A percentile compares a stretch with the other conserved stretches of the same genome.
Conservation (phyloP, 257 asterid species). For the Linaria vulgaris region DNA sequence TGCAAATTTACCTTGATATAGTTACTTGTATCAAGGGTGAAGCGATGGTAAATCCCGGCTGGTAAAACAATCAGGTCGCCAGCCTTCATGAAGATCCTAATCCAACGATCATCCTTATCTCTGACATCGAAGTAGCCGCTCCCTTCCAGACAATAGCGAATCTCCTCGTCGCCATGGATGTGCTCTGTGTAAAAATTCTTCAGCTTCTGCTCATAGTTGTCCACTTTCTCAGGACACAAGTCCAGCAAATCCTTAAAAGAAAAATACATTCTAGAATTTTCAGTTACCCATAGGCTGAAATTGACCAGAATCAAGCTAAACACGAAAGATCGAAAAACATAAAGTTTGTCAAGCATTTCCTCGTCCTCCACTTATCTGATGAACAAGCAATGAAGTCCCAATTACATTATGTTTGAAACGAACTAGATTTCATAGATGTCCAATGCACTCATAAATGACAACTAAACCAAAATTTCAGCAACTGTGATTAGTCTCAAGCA, state of each 20-base stretch:
- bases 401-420: not conserved
- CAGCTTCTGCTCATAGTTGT: conserved; percentile 70
- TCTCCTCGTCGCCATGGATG: conserved; percentile 81
- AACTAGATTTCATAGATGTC: not conserved
- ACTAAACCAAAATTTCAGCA: not conserved
- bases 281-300: not conserved
- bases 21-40: conserved; percentile 68
- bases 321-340: not conserved
- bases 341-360: too few relatives aligned
- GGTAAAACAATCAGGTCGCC: conserved; percentile 85
- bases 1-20: conserved; percentile 57
- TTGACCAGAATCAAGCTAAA: too few relatives aligned
- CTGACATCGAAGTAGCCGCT: conserved; percentile 79
- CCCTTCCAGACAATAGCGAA: conserved; percentile 78
- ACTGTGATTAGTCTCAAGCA: not conserved
- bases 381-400: too few relatives aligned
- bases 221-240: conserved; percentile 78
- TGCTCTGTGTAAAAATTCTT: conserved; percentile 81
- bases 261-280: not conserved
- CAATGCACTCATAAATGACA: not conserved
- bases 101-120: conserved; percentile 73
- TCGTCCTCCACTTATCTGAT: too few relatives aligned
- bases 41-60: conserved; percentile 87
- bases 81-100: conserved; percentile 68
- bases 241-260: conserved; percentile 71